phyloP scores from a whole-genome alignment of 2,329 filamentous ascomycete species.

The Stachybotrys echinatus region DNA sequence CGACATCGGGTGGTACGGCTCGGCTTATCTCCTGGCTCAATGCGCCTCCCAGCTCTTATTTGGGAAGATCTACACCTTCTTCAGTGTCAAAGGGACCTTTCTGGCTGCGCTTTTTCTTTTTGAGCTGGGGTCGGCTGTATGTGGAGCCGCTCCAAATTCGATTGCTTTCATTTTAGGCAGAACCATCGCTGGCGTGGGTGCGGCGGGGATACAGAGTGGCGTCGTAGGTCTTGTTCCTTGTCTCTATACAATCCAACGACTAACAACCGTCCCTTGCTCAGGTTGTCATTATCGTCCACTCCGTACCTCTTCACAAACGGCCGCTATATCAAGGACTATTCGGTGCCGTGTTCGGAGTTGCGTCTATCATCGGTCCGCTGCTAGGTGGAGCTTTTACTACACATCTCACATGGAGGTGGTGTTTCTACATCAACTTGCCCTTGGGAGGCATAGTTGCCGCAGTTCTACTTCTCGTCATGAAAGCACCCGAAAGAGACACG shows the following conservation, averaged over 20 bases:
- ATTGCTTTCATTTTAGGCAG: slow-evolving; percentile 44
- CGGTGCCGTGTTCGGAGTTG: slow-evolving; percentile 35
- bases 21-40: slow-evolving; percentile 32
- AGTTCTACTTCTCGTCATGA: slow-evolving; percentile 16
- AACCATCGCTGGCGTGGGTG: slow-evolving; percentile 44
- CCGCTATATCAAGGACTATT: slow-evolving; percentile 20
- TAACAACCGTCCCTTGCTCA: background rate
- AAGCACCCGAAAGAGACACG: background rate
- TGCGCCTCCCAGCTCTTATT: slow-evolving; percentile 29
- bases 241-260: slow-evolving; percentile 40
- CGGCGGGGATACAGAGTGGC: slow-evolving; percentile 48
- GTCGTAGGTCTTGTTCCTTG: slow-evolving; percentile 13
- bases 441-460: slow-evolving; percentile 22
- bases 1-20: slow-evolving; percentile 24
- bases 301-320: slow-evolving; percentile 33
- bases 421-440: slow-evolving; percentile 30
- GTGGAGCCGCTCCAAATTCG: slow-evolving; percentile 28
- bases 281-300: slow-evolving; percentile 15
- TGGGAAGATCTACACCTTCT: slow-evolving; percentile 39
- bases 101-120: slow-evolving; percentile 18
- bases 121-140: slow-evolving; percentile 24
- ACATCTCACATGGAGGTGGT: slow-evolving; percentile 27
- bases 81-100: slow-evolving; percentile 19
- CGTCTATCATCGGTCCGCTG: slow-evolving; percentile 19
- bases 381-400: slow-evolving; percentile 21